Percentiles rank a stretch among this genome's conserved stretches.
phyloP scores from a whole-genome alignment of 2,329 filamentous ascomycete genomes.

The Ascochyta lentis region DNA sequence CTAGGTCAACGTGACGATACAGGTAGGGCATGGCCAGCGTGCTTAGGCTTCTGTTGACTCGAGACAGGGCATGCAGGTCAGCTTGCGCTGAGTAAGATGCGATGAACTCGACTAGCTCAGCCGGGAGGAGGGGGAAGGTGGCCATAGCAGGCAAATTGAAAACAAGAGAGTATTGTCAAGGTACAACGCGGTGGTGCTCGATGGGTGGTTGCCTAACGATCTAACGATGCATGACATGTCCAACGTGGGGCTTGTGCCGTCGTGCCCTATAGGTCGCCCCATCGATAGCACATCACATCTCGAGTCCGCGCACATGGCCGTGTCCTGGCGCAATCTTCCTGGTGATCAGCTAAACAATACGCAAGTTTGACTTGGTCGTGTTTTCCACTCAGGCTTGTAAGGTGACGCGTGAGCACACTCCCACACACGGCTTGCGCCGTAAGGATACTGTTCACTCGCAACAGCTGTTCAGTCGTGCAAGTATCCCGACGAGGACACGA shows the following conservation, averaged over 20 bases:
- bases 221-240: not conserved
- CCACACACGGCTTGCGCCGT: too few species aligned
- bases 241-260: not conserved
- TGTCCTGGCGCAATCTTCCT: too few species aligned
- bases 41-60: constrained; percentile 20
- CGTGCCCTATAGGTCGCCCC: not conserved
- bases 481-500: too few species aligned
- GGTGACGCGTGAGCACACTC: too few species aligned
- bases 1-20: constrained; percentile 35
- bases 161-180: not conserved
- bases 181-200: not conserved
- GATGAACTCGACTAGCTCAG: constrained; percentile 35
- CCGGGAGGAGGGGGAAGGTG: constrained; percentile 26
- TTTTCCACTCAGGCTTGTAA: too few species aligned
- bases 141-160: constrained; percentile 21
- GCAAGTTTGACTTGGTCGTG: too few species aligned
- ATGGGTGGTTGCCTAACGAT: constrained; percentile 1
- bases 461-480: too few species aligned
- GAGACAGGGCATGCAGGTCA: constrained; percentile 25
- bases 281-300: too few species aligned
- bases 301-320: too few species aligned
- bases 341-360: too few species aligned
- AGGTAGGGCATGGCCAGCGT: constrained; percentile 25
- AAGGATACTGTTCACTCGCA: too few species aligned
- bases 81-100: constrained; percentile 25